phyloP scores from a whole-genome alignment of 345 rosid species.

The Cardamine chenopodiifolia region DNA sequence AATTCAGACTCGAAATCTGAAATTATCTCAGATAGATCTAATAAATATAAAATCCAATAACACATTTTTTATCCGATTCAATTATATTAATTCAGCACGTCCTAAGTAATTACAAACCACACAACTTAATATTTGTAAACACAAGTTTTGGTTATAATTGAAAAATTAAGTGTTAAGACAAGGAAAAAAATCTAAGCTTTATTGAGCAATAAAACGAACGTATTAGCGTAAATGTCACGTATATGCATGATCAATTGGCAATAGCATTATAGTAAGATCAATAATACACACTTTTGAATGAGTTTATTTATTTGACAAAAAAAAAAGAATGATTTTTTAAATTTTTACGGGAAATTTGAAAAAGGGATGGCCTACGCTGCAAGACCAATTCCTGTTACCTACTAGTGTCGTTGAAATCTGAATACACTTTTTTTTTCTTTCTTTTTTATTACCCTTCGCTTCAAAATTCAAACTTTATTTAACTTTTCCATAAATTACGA shows the following conservation, averaged over 20 bases:
- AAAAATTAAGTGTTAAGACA: not conserved
- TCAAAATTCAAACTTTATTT: constrained; percentile 36
- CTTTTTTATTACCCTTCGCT: constrained; percentile 29
- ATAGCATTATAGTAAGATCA: not conserved
- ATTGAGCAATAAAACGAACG: not conserved
- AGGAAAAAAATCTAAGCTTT: not conserved
- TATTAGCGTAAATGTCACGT: not conserved
- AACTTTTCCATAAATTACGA: constrained; percentile 30
- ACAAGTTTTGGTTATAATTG: not conserved
- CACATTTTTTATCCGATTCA: not conserved
- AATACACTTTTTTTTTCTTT: constrained; percentile 11
- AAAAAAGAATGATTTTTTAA: no score
- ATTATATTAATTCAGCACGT: not conserved
- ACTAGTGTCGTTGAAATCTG: constrained; percentile 43
- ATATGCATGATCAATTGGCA: constrained; percentile 25
- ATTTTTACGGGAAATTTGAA: not conserved
- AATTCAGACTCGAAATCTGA: not conserved
- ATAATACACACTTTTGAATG: not conserved
- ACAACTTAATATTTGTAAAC: constrained; percentile 2
- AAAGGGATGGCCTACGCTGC: constrained; percentile 35
- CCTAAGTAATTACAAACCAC: not conserved
- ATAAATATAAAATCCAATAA: no score
- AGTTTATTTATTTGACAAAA: not conserved
- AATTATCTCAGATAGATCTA: no score
- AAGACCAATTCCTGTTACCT: constrained; percentile 38